Conservation (phyloP, 1,139 yeast species). For the Blastobotrys illinoisensis region DNA sequence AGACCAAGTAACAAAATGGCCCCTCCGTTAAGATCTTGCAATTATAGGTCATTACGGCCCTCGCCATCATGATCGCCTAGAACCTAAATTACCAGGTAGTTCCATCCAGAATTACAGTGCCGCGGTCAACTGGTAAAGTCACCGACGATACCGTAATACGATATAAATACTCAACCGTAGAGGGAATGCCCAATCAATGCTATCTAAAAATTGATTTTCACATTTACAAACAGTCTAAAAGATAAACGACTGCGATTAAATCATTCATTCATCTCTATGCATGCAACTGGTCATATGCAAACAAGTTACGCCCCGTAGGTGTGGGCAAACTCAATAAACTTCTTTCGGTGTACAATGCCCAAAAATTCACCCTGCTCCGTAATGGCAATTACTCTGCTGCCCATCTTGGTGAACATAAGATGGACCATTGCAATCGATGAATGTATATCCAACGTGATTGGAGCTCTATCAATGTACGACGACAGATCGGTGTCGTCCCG, state of each 20-base stretch:
- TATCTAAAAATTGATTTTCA: too few species aligned
- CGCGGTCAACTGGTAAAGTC: too few species aligned
- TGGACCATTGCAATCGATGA: conserved; percentile 52
- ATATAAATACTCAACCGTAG: too few species aligned
- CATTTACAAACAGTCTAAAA: too few species aligned
- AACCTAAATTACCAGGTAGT: too few species aligned
- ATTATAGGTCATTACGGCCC: too few species aligned
- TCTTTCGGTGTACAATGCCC: conserved; percentile 54
- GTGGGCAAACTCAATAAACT: conserved; percentile 44
- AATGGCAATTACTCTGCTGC: conserved; percentile 49
- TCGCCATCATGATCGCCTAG: too few species aligned
- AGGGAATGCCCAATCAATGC: too few species aligned
- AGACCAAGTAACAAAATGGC: too few species aligned
- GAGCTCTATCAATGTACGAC: conserved; percentile 43
- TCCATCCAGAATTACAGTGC: too few species aligned
- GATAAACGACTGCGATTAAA: not conserved
- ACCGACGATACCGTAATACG: too few species aligned
- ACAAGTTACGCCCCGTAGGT: not conserved
- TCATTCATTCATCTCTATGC: not conserved
- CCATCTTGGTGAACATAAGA: conserved; percentile 50
- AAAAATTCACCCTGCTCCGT: conserved; percentile 46
- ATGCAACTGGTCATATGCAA: not conserved
- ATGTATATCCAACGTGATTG: conserved; percentile 46
- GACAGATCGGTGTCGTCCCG: conserved; percentile 36
- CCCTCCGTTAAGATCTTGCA: too few species aligned